Evolutionary conservation across 371 early-diverging fungal species (phyloP), one percentile per base, ranked within the genome.

Genomic region (Modicella reniformis): DNA sequence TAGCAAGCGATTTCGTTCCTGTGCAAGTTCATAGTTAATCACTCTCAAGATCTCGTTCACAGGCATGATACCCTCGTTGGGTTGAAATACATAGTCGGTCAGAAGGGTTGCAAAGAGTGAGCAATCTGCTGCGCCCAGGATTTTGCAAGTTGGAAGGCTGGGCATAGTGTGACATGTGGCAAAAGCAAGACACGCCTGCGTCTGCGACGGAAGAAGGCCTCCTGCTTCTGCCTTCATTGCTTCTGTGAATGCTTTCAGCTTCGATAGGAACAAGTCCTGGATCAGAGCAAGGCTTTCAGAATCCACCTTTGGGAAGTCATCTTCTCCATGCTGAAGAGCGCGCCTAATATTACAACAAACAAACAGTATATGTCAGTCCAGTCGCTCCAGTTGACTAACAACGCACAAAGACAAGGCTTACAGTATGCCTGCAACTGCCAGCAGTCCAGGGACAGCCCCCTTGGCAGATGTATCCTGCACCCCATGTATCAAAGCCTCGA

Each of bases 361-460:
- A 23, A 44, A 44, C 44, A 17, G 44, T 10, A 44, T 19, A 44
- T 3, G 19, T 44, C 44, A 44, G n/a, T 40, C 57, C 17, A 9
- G 62, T 17, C 26, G 12, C 19, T 3, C 44, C 19, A 10, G 17
- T 17, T 37, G 13, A 8, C 13, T 37, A 13, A 44, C 44, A 44
- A 6, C 17, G 57, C n/a, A 29, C 23, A 49, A 44, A 13, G 30
- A 32, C 32, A 8, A 33, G 21, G 50, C 79, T 72, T 72, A 77
- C 79, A 77, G 73, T 9, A 77, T 57, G 33, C 79, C 79, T 13
- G 79, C 73, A 23, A 62, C 63, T 9, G 70, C 79, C 44, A 77
- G 47, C 17, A 77, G 55, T 17, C 57, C 30, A 26, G 79, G 57
- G 21, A 69, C 23, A 29, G 69, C 48, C n/a, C 59, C 57, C 29